Evolutionary conservation across 1,284 basidiomycete species (phyloP).

Genomic region (Ustilago vetiveriae): DNA sequence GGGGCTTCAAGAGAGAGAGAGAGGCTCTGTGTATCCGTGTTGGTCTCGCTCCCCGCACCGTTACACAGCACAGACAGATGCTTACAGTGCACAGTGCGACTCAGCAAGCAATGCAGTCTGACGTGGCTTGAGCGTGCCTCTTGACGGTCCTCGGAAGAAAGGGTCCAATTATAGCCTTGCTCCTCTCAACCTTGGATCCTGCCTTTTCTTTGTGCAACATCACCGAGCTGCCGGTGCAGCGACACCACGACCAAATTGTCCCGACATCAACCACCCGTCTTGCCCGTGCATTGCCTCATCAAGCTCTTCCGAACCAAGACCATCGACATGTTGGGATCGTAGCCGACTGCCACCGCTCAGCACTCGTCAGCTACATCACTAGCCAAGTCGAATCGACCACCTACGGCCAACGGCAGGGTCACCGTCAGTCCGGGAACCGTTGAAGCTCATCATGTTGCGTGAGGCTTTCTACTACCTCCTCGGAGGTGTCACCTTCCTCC

Average conservation of each 20-base stretch:
- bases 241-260: no score
- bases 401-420: no score
- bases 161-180: not conserved
- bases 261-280: not conserved
- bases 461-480: slow-evolving; percentile 63
- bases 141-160: not conserved
- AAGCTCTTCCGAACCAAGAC: no score
- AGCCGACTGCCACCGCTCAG: not conserved
- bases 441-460: slow-evolving; percentile 32
- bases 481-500: slow-evolving; percentile 65
- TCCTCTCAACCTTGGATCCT: not conserved
- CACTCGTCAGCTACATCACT: not conserved
- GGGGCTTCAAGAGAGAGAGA: no score
- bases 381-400: no score
- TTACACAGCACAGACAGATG: no score
- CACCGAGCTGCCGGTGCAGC: not conserved
- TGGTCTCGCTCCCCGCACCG: no score
- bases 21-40: no score
- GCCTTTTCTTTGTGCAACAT: not conserved
- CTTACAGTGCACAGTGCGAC: no score
- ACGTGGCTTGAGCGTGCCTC: not conserved
- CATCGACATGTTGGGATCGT: not conserved
- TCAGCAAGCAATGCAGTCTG: not conserved
- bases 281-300: no score
- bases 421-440: no score